These are phyloP conservation scores for Adansonia digitata DNA, from an alignment of 345 rosid genomes.

Conservation along the genomic window DNA sequence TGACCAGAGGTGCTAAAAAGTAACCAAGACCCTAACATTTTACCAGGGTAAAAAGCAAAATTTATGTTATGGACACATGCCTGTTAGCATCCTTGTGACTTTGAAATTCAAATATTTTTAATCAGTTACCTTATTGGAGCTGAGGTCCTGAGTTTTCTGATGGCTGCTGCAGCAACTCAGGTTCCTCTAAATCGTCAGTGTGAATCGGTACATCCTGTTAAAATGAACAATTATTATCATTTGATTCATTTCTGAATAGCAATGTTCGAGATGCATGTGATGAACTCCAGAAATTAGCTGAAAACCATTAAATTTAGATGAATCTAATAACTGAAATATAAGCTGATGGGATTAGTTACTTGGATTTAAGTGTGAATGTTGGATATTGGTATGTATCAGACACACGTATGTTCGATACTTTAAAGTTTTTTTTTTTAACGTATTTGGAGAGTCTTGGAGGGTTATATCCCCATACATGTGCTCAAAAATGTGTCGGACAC, in stretches of 20 bases:
- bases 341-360: too few species aligned
- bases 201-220: conserved; percentile 60
- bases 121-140: conserved; percentile 28
- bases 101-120: conserved; percentile 7
- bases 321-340: not conserved
- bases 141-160: conserved; percentile 41
- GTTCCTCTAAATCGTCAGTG: conserved; percentile 59
- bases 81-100: not conserved
- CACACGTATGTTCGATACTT: too few species aligned
- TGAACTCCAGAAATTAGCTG: not conserved
- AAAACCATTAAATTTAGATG: not conserved
- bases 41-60: conserved; percentile 7
- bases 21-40: conserved; percentile 5
- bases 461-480: too few species aligned
- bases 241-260: not conserved
- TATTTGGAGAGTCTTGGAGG: too few species aligned
- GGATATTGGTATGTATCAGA: too few species aligned
- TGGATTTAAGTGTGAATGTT: too few species aligned
- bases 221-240: not conserved
- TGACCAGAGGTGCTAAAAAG: not conserved
- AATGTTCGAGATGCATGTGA: not conserved
- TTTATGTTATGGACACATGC: conserved; percentile 17
- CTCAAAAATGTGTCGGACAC: too few species aligned
- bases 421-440: too few species aligned
- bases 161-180: conserved; percentile 58